These are phyloP conservation scores for Epichloe gansuensis DNA, from an alignment of 2,329 filamentous ascomycete genomes.

Conservation along the genomic window DNA sequence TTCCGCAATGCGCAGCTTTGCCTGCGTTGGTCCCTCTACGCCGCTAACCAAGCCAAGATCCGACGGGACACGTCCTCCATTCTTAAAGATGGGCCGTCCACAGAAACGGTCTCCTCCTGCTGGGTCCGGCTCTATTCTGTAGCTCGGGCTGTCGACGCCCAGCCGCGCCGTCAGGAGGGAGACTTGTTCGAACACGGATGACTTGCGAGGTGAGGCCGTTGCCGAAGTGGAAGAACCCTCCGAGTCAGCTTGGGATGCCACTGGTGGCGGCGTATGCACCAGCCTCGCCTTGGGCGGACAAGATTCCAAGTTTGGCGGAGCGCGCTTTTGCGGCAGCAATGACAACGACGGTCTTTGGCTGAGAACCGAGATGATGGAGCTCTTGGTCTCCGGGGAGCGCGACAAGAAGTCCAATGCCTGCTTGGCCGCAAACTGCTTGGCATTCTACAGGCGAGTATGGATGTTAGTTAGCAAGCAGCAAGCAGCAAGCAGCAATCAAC, in stretches of 20 bases:
- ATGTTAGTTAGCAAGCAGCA: not conserved
- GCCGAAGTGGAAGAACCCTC: not conserved
- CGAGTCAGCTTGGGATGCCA: not conserved
- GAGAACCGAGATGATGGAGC: not conserved
- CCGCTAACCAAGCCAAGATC: conserved; percentile 21
- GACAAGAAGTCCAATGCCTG: conserved; percentile 31
- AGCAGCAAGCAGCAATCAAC: not conserved
- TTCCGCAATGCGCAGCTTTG: conserved; percentile 27
- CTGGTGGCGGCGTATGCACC: not conserved
- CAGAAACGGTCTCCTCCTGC: conserved; percentile 18
- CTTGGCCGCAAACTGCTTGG: conserved; percentile 40
- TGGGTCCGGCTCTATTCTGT: conserved; percentile 15
- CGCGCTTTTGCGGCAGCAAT: not conserved
- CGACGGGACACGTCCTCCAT: conserved; percentile 17
- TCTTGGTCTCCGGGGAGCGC: not conserved
- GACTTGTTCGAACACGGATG: conserved; percentile 16
- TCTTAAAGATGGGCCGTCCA: conserved; percentile 23
- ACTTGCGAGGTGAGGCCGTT: not conserved
- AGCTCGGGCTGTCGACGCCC: conserved; percentile 21
- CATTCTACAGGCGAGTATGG: conserved; percentile 19
- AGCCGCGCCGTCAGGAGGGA: conserved; percentile 21
- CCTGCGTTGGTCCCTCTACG: conserved; percentile 20
- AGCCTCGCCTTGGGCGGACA: not conserved
- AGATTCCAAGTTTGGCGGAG: not conserved
- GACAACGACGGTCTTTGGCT: not conserved